A percentile compares a stretch with the other conserved stretches of the same genome.
phyloP scores from a whole-genome alignment of 805 yeast species.

The Yarrowia porcina region DNA sequence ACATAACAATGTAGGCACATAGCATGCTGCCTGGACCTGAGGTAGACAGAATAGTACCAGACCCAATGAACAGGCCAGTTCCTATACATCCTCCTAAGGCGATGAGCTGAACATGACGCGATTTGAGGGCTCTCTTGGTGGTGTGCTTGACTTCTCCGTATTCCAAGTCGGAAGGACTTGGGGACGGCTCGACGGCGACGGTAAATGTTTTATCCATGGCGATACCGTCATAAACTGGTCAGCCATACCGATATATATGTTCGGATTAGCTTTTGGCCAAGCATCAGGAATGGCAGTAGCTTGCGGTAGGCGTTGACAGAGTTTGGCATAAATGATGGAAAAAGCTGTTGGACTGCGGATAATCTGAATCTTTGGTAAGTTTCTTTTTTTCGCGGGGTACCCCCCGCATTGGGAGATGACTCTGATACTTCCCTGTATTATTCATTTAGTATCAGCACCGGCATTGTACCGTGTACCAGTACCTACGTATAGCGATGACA shows the following conservation, averaged over 20 bases:
- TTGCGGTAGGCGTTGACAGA: background rate
- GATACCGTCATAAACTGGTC: background rate
- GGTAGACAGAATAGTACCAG: conserved; percentile 57
- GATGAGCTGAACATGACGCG: conserved; percentile 68
- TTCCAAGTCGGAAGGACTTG: background rate
- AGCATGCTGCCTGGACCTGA: conserved; percentile 73
- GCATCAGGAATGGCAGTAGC: conserved; percentile 4
- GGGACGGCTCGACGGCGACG: conserved; percentile 1
- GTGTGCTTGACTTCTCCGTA: conserved; percentile 5
- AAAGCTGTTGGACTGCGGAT: background rate
- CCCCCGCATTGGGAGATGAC: background rate
- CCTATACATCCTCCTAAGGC: conserved; percentile 78
- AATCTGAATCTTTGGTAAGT: background rate
- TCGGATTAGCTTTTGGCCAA: background rate
- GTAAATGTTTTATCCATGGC: background rate
- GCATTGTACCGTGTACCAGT: too few species aligned
- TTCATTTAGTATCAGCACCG: background rate
- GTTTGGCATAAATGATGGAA: background rate
- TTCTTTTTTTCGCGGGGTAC: background rate
- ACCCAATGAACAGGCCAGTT: conserved; percentile 73
- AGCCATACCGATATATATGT: background rate
- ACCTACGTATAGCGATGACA: too few species aligned
- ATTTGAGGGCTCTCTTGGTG: conserved; percentile 42
- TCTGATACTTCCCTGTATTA: background rate
- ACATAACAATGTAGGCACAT: conserved; percentile 59